Base-by-base conservation (phyloP, 169 alveolate species). In the Theileria annulata region DNA sequence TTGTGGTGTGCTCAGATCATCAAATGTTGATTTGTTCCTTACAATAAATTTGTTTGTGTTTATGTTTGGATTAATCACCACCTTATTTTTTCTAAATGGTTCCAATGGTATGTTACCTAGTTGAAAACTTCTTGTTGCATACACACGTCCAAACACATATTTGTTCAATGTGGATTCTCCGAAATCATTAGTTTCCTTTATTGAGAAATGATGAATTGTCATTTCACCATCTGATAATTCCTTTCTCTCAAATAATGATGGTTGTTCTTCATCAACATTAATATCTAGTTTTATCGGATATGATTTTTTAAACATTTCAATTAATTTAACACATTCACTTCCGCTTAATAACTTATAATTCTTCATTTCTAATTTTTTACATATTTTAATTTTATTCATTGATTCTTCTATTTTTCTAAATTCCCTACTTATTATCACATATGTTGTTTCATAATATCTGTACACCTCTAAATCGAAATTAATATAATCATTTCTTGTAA, bases 231-330 rank as follows among this genome's bases (percentile, higher is more conserved):
- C 8, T n/a, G 33, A 13, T 23, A 33, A 13, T 27, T 60, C 69
- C 33, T 15, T 27, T 9, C 3, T 13, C 31, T 60, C 69, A 27
- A 25, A 60, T n/a, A 60, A 12, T 4, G 69, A 60, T 9, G 27
- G 27, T 60, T 19, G 48, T 60, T 60, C 25, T 60, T 60, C 69
- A n/a, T 60, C 30, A 3, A 60, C 19, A n/a, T 1, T 13, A 13
- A 60, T 4, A 23, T 27, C 33, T 60, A 60, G n/a, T 60, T 27
- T 60, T 60, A 60, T 60, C 33, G 69, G 69, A 60, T 3, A 60
- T 9, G 2, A 13, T 27, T 60, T 60, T 60, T 60, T 33, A 4
- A 56, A 10, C 23, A 6, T 10, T 10, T 3, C 3, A 4, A 5
- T 5, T 10, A 56, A 3, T 10, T 5, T 28, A 23, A 4, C 4